Evolutionary conservation across 176 grass and related monocot species (phyloP).

Genomic region (Hordeum marinum): DNA sequence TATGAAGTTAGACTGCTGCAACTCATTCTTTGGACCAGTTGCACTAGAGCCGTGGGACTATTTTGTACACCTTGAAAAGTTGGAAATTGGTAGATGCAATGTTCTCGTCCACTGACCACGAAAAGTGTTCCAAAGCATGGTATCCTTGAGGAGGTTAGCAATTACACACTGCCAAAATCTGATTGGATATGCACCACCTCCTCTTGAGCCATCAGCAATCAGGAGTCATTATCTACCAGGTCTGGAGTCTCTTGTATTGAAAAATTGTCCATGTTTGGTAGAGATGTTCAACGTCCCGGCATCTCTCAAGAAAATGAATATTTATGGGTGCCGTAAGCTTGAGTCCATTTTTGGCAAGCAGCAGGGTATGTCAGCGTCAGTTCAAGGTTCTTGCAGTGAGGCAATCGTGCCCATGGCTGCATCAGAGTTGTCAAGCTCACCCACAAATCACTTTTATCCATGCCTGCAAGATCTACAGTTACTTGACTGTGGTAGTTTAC

Average conservation of each 20-base stretch:
- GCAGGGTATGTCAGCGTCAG: neutral
- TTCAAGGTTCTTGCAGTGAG: neutral
- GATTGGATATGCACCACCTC: neutral
- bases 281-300: neutral
- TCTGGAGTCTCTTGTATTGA: neutral
- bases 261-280: rapidly evolving
- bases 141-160: neutral
- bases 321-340: rapidly evolving
- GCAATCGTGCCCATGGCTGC: neutral
- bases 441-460: neutral
- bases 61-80: neutral
- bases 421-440: neutral
- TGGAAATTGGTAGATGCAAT: rapidly evolving
- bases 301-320: neutral
- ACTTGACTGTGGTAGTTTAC: neutral
- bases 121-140: too few species aligned
- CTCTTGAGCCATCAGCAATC: neutral
- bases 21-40: neutral
- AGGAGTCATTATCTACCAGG: neutral
- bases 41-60: neutral
- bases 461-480: neutral
- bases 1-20: rapidly evolving
- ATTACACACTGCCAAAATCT: rapidly evolving
- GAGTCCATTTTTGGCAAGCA: neutral
- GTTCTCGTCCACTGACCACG: neutral